Evolutionary conservation across 129 eudicot genomes (phyloP), one percentile per base, ranked within the genome.

Genomic region (Flaveria linearis): DNA sequence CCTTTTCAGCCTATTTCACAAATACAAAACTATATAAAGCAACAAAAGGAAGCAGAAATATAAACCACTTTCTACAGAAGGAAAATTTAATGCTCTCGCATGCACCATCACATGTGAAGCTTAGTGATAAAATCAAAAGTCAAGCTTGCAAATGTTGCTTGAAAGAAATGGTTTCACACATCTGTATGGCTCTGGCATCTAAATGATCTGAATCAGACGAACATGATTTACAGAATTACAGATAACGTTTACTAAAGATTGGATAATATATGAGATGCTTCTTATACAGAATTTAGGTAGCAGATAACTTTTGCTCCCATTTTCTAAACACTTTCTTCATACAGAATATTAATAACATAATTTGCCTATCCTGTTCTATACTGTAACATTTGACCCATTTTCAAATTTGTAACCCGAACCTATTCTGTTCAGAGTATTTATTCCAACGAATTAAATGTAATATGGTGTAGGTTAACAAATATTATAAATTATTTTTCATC

Each of bases 41-140:
- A 64, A 30, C 46, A 16, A 69, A 69, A 17, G 17, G 50, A 65
- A 41, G 22, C 47, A 63, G 25, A 52, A 22, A 72, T 64, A 88
- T 52, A 23, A n/a, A 65, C 43, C 74, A 41, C 56, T 17, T 4
- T 78, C 63, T 26, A 43, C 39, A 69, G 16, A 58, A 28, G 61
- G 50, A 17, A 12, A 70, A 46, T n/a, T n/a, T n/a, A n/a, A n/a
- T n/a, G n/a, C 1, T 60, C 57, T 43, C 28, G 26, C 68, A 73
- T 8, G 16, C 68, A 73, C 22, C 23, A 8, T 57, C 22, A 8
- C 39, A 20, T 39, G 42, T 58, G n/a, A 58, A 43, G 26, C 49
- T 7, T 18, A 9, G 25, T 22, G 2, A 9, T 6, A 10, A 46
- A 36, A 53, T 36, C 20, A 53, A 36, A 55, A 36, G 12, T 33